Evolutionary conservation across 1,139 yeast species (phyloP).

Genomic region (Wickerhamiella pararugosa): DNA sequence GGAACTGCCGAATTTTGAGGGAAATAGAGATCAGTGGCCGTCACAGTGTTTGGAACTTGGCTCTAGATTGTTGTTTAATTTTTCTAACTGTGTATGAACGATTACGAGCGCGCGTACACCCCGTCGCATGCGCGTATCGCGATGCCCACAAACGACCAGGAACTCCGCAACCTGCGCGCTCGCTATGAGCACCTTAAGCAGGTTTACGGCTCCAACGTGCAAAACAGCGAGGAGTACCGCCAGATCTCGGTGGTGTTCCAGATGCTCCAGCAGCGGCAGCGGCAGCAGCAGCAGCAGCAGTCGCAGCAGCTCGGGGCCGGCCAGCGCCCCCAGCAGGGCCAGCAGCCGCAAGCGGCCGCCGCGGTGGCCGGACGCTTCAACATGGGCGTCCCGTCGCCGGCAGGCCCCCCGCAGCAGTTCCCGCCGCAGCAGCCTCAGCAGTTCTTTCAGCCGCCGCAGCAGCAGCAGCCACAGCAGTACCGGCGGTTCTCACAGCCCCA

Average conservation of each 20-base stretch:
- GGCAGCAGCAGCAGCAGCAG: constrained; percentile 3
- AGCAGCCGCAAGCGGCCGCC: not conserved
- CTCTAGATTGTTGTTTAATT: too few species aligned
- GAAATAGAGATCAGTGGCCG: too few species aligned
- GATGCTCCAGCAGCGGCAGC: constrained; percentile 7
- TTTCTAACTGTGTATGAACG: not conserved
- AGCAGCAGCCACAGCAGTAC: not conserved
- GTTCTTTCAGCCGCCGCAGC: not conserved
- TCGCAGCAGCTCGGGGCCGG: not conserved
- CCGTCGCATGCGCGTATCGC: constrained; percentile 3
- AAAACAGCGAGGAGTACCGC: constrained; percentile 15
- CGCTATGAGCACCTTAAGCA: constrained; percentile 16
- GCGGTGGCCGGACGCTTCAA: not conserved
- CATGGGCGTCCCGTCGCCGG: not conserved
- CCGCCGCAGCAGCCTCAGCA: constrained; percentile 1
- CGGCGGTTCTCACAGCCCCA: not conserved
- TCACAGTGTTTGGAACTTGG: too few species aligned
- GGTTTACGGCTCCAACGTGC: constrained; percentile 15
- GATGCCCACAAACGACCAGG: constrained; percentile 12
- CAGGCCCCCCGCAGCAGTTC: not conserved
- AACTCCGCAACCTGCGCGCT: constrained; percentile 12
- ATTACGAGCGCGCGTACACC: not conserved
- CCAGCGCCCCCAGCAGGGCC: constrained; percentile 1
- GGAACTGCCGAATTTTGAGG: too few species aligned
- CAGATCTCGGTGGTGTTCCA: constrained; percentile 10